Conservation (phyloP, 345 rosid genomes). For the Litchi chinensis region DNA sequence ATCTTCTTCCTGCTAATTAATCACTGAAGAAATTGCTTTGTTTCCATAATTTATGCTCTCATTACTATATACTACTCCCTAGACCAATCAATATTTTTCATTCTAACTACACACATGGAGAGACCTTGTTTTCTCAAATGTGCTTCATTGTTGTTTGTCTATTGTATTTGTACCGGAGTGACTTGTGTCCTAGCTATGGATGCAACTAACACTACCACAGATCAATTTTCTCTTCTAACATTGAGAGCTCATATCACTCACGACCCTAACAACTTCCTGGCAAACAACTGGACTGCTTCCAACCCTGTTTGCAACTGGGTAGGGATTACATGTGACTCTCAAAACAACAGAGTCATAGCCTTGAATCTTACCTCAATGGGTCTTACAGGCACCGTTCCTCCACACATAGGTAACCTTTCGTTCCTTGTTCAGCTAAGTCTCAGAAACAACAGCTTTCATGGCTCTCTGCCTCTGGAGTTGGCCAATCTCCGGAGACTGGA, state of each 20-base stretch:
- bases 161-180: no score
- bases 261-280: conserved; percentile 9
- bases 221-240: background rate
- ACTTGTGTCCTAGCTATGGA: no score
- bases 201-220: background rate
- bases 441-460: conserved; percentile 19
- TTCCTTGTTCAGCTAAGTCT: background rate
- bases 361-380: conserved; percentile 24
- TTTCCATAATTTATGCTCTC: no score
- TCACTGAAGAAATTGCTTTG: no score
- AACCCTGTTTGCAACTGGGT: conserved; percentile 28
- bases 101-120: no score
- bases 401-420: conserved; percentile 21
- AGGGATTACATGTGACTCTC: conserved; percentile 26
- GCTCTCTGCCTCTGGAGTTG: background rate
- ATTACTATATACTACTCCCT: no score
- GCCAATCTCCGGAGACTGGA: background rate
- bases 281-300: conserved; percentile 20
- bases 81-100: no score
- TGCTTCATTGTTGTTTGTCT: no score
- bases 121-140: no score
- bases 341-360: conserved; percentile 13
- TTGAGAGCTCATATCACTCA: conserved; percentile 2
- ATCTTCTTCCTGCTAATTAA: no score
- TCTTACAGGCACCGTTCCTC: conserved; percentile 27